Conservation (phyloP, 805 yeast genomes). For the Tetrapisispora iriomotensis region DNA sequence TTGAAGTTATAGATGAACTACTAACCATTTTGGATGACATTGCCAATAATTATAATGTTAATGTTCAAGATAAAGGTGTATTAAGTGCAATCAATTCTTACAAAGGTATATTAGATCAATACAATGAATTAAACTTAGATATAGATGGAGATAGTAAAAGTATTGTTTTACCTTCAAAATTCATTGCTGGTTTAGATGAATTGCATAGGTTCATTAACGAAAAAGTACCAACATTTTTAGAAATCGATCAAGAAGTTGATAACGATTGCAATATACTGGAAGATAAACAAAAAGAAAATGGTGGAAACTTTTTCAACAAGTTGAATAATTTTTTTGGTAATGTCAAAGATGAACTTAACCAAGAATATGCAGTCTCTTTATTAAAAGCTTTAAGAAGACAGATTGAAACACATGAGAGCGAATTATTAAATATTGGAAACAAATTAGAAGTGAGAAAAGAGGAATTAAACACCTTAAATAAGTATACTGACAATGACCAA, state of each 20-base stretch:
- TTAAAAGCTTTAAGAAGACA: constrained; percentile 8
- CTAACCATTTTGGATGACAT: constrained; percentile 39
- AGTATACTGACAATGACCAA: background rate
- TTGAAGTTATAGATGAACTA: constrained; percentile 25
- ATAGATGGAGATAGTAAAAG: background rate
- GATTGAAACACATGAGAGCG: constrained; percentile 5
- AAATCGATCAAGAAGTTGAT: constrained; percentile 3
- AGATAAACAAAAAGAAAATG: background rate
- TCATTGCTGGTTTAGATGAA: constrained; percentile 8
- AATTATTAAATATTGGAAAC: constrained; percentile 1
- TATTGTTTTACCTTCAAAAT: constrained; percentile 8
- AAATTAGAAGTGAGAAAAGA: constrained; percentile 1
- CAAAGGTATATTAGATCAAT: constrained; percentile 17
- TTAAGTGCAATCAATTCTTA: constrained; percentile 46
- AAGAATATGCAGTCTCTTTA: background rate
- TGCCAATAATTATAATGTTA: constrained; percentile 54
- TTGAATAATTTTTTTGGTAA: background rate
- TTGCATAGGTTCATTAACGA: constrained; percentile 10
- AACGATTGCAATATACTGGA: constrained; percentile 9
- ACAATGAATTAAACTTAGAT: constrained; percentile 3
- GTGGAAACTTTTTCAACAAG: background rate
- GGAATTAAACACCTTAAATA: constrained; percentile 1
- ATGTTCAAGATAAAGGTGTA: constrained; percentile 67
- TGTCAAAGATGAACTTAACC: constrained; percentile 1
- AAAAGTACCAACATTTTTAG: constrained; percentile 9